Evolutionary conservation across 2,329 filamentous ascomycete species (phyloP).

Genomic region (Aciculosporium take): DNA sequence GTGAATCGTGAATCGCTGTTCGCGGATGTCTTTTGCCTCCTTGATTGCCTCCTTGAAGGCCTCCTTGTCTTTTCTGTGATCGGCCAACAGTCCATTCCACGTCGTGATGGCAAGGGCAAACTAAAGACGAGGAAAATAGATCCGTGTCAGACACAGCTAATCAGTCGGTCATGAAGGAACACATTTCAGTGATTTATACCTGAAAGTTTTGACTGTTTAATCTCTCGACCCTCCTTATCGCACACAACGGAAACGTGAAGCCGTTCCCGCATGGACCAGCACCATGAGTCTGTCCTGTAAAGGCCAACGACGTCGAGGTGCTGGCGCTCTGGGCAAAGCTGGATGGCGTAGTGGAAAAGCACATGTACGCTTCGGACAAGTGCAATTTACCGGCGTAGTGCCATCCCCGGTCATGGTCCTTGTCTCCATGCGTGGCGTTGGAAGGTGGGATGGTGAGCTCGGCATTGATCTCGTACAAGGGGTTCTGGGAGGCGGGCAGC

Average conservation of each 20-base stretch:
- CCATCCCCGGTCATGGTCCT: slow-evolving; percentile 59
- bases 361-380: slow-evolving; percentile 85
- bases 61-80: slow-evolving; percentile 36
- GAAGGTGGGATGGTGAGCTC: slow-evolving; percentile 77
- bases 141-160: neutral
- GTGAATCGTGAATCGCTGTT: slow-evolving; percentile 84
- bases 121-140: slow-evolving; percentile 19
- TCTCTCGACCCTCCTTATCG: slow-evolving; percentile 81
- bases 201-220: slow-evolving; percentile 83
- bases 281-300: slow-evolving; percentile 85
- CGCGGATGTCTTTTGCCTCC: slow-evolving; percentile 31
- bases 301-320: slow-evolving; percentile 64
- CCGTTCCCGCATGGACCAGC: slow-evolving; percentile 89
- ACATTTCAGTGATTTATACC: slow-evolving; percentile 21
- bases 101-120: slow-evolving; percentile 92
- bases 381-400: slow-evolving; percentile 89
- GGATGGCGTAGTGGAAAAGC: slow-evolving; percentile 86
- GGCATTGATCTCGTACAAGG: slow-evolving; percentile 89
- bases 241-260: slow-evolving; percentile 85
- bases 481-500: slow-evolving; percentile 80
- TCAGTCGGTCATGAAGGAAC: too few relatives aligned
- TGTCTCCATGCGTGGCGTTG: slow-evolving; percentile 56
- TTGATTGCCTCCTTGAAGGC: slow-evolving; percentile 23
- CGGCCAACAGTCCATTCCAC: slow-evolving; percentile 63
- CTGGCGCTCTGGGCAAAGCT: slow-evolving; percentile 75